Conservation (phyloP, 495 filamentous ascomycete species). For the Podospora tetraspora region DNA sequence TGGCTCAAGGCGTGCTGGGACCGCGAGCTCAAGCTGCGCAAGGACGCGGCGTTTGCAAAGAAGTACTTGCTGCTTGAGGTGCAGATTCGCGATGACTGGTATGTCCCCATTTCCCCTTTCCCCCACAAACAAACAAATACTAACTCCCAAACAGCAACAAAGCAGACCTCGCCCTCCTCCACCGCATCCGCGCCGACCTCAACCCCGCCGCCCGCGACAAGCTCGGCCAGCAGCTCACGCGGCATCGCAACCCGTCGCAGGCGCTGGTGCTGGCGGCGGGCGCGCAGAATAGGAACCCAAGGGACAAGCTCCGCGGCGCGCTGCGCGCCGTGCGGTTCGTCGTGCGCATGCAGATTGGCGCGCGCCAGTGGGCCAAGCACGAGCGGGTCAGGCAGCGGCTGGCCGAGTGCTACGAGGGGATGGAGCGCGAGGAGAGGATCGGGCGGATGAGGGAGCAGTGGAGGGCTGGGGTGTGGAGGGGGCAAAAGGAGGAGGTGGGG, state of each 20-base stretch:
- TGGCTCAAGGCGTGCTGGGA: slow-evolving; percentile 75
- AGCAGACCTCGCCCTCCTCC: slow-evolving; percentile 77
- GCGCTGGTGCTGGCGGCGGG: not conserved
- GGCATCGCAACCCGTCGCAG: not conserved
- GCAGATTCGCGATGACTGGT: slow-evolving; percentile 79
- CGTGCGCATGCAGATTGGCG: slow-evolving; percentile 38
- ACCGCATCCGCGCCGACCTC: slow-evolving; percentile 55
- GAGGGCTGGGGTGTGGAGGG: slow-evolving; percentile 6
- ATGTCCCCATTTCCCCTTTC: slow-evolving; percentile 38
- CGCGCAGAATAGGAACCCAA: not conserved
- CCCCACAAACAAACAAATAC: not conserved
- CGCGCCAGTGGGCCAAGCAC: slow-evolving; percentile 36
- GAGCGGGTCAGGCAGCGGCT: slow-evolving; percentile 36
- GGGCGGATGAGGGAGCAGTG: slow-evolving; percentile 29
- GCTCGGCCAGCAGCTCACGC: slow-evolving; percentile 18
- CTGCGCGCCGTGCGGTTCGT: slow-evolving; percentile 36
- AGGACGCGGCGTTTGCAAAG: slow-evolving; percentile 75
- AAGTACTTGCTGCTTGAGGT: slow-evolving; percentile 72
- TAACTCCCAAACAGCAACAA: slow-evolving; percentile 62
- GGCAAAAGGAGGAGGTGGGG: not conserved
- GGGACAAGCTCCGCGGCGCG: slow-evolving; percentile 26
- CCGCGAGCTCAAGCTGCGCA: slow-evolving; percentile 74
- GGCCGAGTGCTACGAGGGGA: slow-evolving; percentile 34
- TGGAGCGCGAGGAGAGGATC: slow-evolving; percentile 32
- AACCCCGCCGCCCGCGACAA: slow-evolving; percentile 31